phyloP scores from a whole-genome alignment of 2,329 filamentous ascomycete species.

The Ophiostoma novo-ulmi region DNA sequence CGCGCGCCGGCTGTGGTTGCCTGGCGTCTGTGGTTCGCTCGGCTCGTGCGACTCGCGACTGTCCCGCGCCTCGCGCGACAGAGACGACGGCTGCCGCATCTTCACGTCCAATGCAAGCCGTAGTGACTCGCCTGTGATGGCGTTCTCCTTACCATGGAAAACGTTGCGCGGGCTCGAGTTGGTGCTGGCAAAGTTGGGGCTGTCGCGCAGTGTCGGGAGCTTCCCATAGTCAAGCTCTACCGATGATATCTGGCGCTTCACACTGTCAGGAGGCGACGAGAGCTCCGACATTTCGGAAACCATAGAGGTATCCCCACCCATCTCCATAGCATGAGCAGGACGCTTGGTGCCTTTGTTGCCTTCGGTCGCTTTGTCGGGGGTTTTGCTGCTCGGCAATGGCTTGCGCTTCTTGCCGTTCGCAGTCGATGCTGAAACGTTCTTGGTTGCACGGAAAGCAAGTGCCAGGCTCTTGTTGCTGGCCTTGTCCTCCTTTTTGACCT shows the following conservation, averaged over 20 bases:
- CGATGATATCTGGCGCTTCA: background rate
- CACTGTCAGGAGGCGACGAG: constrained; percentile 11
- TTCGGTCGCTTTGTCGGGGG: background rate
- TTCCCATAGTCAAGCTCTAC: background rate
- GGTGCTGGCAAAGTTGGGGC: background rate
- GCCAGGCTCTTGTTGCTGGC: constrained; percentile 31
- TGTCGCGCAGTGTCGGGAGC: constrained; percentile 22
- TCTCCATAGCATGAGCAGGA: background rate
- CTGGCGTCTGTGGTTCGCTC: constrained; percentile 14
- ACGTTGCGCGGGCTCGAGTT: background rate
- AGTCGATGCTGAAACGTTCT: constrained; percentile 33
- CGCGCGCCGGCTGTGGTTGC: constrained; percentile 15
- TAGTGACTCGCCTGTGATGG: background rate
- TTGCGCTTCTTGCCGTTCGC: constrained; percentile 21
- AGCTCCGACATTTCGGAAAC: background rate
- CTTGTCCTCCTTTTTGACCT: constrained; percentile 33
- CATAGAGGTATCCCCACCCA: background rate
- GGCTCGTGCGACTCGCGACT: background rate
- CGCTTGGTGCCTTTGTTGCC: background rate
- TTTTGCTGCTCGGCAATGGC: constrained; percentile 12
- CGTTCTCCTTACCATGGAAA: constrained; percentile 18
- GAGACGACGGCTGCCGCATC: constrained; percentile 17
- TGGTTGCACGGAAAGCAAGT: constrained; percentile 43
- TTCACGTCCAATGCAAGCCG: constrained; percentile 14
- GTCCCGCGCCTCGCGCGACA: background rate